Percentiles rank a stretch among this genome's conserved stretches.
phyloP scores from a whole-genome alignment of 2,329 filamentous ascomycete genomes.

The Ceratocystis albifundus region DNA sequence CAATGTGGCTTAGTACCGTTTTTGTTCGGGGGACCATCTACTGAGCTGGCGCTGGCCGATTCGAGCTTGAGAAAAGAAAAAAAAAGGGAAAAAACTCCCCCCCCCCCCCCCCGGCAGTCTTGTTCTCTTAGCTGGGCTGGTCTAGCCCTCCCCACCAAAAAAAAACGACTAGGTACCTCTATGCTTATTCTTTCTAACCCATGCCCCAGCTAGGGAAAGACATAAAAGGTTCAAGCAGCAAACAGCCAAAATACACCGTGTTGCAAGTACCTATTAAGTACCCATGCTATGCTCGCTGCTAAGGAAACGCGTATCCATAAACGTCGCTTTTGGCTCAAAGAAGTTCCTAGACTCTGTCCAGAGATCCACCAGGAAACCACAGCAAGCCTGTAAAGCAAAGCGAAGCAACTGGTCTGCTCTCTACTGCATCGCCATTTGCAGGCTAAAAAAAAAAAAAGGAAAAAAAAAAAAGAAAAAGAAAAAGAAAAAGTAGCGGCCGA shows the following conservation, averaged over 20 bases:
- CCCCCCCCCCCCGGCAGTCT: no score
- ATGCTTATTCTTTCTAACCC: background rate
- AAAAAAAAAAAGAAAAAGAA: background rate
- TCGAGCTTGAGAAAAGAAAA: background rate
- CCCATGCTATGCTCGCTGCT: background rate
- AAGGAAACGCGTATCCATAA: background rate
- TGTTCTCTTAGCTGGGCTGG: background rate
- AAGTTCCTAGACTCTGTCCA: background rate
- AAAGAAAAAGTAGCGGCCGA: background rate
- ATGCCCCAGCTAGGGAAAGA: background rate
- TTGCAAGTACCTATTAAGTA: background rate
- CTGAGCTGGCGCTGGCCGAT: background rate
- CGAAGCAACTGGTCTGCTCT: no score
- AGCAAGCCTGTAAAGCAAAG: background rate
- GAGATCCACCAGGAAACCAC: slow-evolving; percentile 9
- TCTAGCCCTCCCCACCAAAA: background rate
- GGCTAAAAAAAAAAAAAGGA: background rate
- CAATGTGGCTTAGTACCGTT: slow-evolving; percentile 3
- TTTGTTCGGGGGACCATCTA: background rate
- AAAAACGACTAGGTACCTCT: background rate
- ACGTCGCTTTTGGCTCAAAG: background rate
- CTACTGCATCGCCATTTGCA: background rate
- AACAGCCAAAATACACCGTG: background rate
- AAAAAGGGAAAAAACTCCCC: background rate
- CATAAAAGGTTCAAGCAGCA: background rate